Evolutionary conservation across 306 rosid genomes (phyloP).

Genomic region (Coriaria nepalensis): DNA sequence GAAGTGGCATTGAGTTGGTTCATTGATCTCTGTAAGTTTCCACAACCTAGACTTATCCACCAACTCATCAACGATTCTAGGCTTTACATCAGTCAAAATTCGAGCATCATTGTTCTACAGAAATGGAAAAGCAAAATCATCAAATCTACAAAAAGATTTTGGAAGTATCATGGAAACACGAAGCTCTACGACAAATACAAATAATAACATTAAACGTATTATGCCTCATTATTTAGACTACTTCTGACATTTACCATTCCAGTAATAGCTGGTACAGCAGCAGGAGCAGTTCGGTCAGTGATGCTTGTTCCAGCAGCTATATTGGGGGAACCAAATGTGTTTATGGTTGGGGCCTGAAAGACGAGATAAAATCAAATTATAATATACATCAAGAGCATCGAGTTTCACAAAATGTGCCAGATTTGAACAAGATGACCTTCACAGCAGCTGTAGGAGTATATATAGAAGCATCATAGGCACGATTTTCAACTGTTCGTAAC

Average conservation of each 20-base stretch:
- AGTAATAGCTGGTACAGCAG: conserved; percentile 41
- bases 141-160: conserved; percentile 13
- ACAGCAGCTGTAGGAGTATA: conserved; percentile 69
- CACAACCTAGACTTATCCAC: conserved; percentile 78
- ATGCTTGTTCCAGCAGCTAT: conserved; percentile 67
- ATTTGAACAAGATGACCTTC: conserved; percentile 46
- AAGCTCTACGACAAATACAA: no score
- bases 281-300: conserved; percentile 67
- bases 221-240: no score
- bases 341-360: conserved; percentile 45
- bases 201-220: no score
- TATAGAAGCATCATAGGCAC: conserved; percentile 82
- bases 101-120: conserved; percentile 72
- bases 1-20: conserved; percentile 73
- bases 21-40: conserved; percentile 80
- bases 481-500: conserved; percentile 70
- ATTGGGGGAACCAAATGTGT: conserved; percentile 55
- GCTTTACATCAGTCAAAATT: conserved; percentile 77
- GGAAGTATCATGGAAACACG: conserved; percentile 7
- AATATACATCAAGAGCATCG: conserved; percentile 12
- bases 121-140: conserved; percentile 13
- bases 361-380: conserved; percentile 9
- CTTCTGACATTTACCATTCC: conserved; percentile 54
- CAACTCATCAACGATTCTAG: conserved; percentile 75
- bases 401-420: conserved; percentile 10